Evolutionary conservation across 352 stramenopile species (phyloP).

Genomic region (Poterioochromonas sp.): DNA sequence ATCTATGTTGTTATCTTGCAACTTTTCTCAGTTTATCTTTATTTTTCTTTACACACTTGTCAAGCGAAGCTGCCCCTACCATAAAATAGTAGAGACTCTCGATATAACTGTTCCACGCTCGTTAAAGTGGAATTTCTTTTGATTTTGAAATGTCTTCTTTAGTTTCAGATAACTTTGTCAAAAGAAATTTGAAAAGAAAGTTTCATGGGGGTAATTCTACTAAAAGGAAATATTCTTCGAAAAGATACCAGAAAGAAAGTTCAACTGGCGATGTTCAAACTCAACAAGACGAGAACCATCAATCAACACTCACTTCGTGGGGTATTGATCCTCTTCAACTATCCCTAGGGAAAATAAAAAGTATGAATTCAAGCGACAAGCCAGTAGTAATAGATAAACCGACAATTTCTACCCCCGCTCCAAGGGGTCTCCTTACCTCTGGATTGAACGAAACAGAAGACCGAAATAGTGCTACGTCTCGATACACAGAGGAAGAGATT

Average conservation of each 20-base stretch:
- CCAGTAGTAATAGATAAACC: not conserved
- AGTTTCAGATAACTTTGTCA: conserved; percentile 1
- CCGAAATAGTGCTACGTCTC: not conserved
- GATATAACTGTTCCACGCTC: too few species aligned
- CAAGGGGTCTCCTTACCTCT: not conserved
- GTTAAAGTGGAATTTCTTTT: too few species aligned
- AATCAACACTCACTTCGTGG: not conserved
- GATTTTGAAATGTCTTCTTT: too few species aligned
- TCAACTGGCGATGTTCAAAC: not conserved
- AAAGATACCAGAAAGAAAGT: not conserved
- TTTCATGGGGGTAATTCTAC: not conserved
- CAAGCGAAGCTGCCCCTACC: too few species aligned
- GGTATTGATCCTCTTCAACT: not conserved
- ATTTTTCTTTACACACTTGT: too few species aligned
- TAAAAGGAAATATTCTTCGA: not conserved
- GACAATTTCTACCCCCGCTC: not conserved
- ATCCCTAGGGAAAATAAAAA: not conserved
- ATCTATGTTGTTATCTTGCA: too few species aligned
- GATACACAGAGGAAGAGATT: not conserved
- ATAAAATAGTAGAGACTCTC: too few species aligned
- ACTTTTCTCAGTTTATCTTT: too few species aligned
- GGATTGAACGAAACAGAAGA: not conserved
- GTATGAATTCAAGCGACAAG: not conserved
- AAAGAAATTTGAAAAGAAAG: not conserved
- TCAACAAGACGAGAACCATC: not conserved